Base-by-base conservation (phyloP, 2,329 filamentous ascomycete species). In the Alternaria angustiovoidea region DNA sequence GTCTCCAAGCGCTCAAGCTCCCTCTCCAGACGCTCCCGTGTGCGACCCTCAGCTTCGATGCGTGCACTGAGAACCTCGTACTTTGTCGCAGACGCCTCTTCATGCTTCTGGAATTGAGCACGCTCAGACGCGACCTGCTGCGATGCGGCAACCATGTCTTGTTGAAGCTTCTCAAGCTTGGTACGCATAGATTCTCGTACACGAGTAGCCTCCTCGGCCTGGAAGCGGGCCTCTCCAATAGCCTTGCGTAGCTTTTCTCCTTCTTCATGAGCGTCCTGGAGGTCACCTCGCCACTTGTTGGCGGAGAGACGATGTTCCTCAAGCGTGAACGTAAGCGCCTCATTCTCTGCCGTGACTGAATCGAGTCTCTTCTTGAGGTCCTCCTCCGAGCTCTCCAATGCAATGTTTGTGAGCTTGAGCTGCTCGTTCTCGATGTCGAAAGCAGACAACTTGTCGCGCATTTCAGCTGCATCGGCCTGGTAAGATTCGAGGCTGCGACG, bases 131-230 rank as follows among this genome's bases (percentile, higher is more conserved):
- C 89, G 63, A 97, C 88, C 63, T 96, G 90, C 47, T 88, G 88
- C 54, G 92, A 89, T 49, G 93, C 91, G 57, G 84, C 84, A 32
- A 89, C 87, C 90, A 98, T 94, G 69, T 97, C 93, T 64, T 93
- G 87, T 78, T 98, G 94, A 39, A 99, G 83, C 61, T 88, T 88
- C 69, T 94, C 88, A 72, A 97, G 91, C 79, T 95, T 96, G 75
- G 84, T 84, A 67, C 93, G 90, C 87, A 96, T 94, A 62, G 86
- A 88, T 75, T 97, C 92, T 59, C 93, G 90, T 60, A 96, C 87
- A 64, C 90, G 88, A 73, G 94, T 89, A 72, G 93, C 94, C 80
- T 97, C 94, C 72, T 95, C 89, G 42, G 95, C 87, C 74, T 96
- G 93, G 46, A 86, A 86, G 63, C 89, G 88, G 56, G 97, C 84